Evolutionary conservation across 805 yeast species (phyloP).

Genomic region (Wickerhamomyces hampshirensis): DNA sequence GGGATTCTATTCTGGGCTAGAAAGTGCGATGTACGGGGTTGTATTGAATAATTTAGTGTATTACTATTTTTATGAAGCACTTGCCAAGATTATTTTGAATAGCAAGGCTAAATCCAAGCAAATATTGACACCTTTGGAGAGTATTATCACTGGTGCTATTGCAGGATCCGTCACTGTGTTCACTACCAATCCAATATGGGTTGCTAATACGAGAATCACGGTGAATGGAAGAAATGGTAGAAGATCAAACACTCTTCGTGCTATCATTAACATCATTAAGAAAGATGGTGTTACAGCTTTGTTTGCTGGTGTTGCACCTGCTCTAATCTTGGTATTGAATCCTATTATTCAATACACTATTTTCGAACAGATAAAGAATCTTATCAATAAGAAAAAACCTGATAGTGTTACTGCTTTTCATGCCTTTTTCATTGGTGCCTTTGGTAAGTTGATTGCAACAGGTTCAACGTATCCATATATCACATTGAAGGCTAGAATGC

Average conservation of each 20-base stretch:
- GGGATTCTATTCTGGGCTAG: constrained; percentile 81
- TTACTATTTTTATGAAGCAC: constrained; percentile 84
- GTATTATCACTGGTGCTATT: constrained; percentile 48
- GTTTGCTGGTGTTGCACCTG: constrained; percentile 85
- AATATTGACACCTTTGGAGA: constrained; percentile 19
- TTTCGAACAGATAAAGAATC: constrained; percentile 78
- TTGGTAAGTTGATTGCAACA: constrained; percentile 89
- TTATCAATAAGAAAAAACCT: constrained; percentile 42
- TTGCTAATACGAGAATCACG: constrained; percentile 86
- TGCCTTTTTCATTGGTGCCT: constrained; percentile 83
- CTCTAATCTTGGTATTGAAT: constrained; percentile 77
- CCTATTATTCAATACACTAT: constrained; percentile 92
- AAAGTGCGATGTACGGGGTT: constrained; percentile 82
- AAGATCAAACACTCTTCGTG: constrained; percentile 42
- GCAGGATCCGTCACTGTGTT: constrained; percentile 85
- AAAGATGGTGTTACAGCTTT: constrained; percentile 69
- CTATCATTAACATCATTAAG: constrained; percentile 57
- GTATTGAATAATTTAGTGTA: constrained; percentile 83
- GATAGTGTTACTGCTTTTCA: constrained; percentile 63
- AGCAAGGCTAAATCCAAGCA: constrained; percentile 16
- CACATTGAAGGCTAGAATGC: constrained; percentile 86
- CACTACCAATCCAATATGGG: constrained; percentile 90
- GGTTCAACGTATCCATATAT: constrained; percentile 86
- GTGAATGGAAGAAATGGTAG: constrained; percentile 32
- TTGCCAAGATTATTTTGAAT: constrained; percentile 42